phyloP scores from a whole-genome alignment of 2,329 filamentous ascomycete species.

The Fusarium sp. region DNA sequence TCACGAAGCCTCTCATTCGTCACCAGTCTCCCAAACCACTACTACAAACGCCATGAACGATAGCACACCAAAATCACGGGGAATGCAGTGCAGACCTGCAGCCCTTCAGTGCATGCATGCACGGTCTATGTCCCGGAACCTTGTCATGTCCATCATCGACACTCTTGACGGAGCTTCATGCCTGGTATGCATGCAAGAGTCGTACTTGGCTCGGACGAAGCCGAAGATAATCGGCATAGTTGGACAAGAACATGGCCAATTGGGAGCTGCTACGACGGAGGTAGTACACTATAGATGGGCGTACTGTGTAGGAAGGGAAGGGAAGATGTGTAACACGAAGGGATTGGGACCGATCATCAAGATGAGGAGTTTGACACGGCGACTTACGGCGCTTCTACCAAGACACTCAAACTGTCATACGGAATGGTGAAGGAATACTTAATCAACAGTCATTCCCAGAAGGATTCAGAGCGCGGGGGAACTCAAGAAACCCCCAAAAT shows the following conservation, averaged over 20 bases:
- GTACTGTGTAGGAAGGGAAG: neutral
- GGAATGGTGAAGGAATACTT: neutral
- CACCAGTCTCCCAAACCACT: conserved; percentile 10
- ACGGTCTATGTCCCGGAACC: neutral
- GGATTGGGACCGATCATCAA: neutral
- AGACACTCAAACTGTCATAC: neutral
- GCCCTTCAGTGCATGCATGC: conserved; percentile 14
- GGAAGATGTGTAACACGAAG: neutral
- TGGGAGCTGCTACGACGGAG: conserved; percentile 12
- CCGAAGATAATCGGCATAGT: conserved; percentile 10
- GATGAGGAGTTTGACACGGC: neutral
- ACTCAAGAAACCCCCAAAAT: conserved; percentile 29
- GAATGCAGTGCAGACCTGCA: conserved; percentile 33
- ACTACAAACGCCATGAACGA: conserved; percentile 23
- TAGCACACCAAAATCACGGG: conserved; percentile 19
- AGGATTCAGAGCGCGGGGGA: conserved; percentile 15
- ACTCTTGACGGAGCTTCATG: neutral
- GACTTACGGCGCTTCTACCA: neutral
- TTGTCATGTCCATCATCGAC: conserved; percentile 9
- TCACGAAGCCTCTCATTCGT: conserved; percentile 8
- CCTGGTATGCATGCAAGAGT: neutral
- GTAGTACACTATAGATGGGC: conserved; percentile 6
- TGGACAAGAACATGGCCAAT: conserved; percentile 11
- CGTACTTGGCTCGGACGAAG: conserved; percentile 26
- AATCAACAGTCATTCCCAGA: neutral